These are phyloP conservation scores for Colletotrichum cordylinicola DNA, from an alignment of 2,329 filamentous ascomycete species.

Conservation along the genomic window DNA sequence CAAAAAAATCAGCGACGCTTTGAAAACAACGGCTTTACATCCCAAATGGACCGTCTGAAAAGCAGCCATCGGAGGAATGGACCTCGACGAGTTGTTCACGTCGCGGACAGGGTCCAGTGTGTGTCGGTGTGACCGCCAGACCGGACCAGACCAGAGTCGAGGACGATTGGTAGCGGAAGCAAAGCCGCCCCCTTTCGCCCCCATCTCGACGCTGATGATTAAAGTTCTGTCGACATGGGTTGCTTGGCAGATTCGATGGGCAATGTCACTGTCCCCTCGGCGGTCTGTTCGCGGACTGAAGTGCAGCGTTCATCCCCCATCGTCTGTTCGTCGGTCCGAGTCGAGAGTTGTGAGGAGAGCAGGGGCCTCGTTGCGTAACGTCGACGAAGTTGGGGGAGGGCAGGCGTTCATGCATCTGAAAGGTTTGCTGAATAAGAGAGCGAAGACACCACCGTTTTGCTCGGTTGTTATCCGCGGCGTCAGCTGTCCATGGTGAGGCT, in stretches of 20 bases:
- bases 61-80: neutral
- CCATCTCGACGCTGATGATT: neutral
- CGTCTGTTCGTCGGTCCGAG: constrained; percentile 9
- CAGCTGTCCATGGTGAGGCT: neutral
- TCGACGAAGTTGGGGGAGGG: neutral
- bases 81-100: neutral
- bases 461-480: neutral
- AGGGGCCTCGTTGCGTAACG: neutral
- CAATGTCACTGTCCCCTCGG: constrained; percentile 7
- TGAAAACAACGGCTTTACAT: constrained; percentile 2
- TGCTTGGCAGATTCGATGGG: constrained; percentile 6
- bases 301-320: constrained; percentile 13
- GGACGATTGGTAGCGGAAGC: neutral
- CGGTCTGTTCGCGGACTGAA: constrained; percentile 13
- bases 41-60: constrained; percentile 1
- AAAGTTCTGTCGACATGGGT: constrained; percentile 17
- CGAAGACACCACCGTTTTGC: neutral
- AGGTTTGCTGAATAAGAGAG: neutral
- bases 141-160: neutral
- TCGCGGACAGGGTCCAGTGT: neutral
- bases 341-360: neutral
- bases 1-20: neutral
- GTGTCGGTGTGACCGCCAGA: neutral
- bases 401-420: constrained; percentile 4
- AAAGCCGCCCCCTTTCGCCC: neutral